Conservation (phyloP, 2,329 filamentous ascomycete species). For the Moelleriella libera region DNA sequence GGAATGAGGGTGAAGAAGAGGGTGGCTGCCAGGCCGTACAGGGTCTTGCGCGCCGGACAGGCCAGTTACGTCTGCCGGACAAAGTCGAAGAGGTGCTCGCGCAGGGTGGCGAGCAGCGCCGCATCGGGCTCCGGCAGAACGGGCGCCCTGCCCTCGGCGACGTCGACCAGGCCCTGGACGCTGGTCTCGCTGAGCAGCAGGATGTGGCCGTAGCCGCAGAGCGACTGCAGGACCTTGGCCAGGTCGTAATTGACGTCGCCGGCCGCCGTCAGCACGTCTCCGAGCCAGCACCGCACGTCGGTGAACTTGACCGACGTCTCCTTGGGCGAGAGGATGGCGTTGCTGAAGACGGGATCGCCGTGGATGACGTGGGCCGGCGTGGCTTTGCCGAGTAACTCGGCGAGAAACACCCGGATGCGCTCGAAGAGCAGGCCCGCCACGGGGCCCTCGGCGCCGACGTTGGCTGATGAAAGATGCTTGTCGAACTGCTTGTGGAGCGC, state of each 20-base stretch:
- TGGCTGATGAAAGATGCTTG: conserved; percentile 15
- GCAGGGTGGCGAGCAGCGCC: conserved; percentile 8
- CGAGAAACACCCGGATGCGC: conserved; percentile 13
- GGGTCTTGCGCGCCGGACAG: conserved; percentile 13
- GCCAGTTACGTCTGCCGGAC: conserved; percentile 11
- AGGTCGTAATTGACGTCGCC: conserved; percentile 17
- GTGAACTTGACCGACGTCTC: conserved; percentile 14
- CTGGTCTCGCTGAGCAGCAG: conserved; percentile 11
- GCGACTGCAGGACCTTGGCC: conserved; percentile 15
- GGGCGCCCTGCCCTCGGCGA: conserved; percentile 3
- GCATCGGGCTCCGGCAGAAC: conserved; percentile 12
- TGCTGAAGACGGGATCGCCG: conserved; percentile 16
- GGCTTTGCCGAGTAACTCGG: conserved; percentile 15
- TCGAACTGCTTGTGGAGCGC: too few relatives aligned
- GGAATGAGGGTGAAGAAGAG: conserved; percentile 16
- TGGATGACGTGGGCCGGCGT: conserved; percentile 12
- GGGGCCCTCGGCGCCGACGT: conserved; percentile 12
- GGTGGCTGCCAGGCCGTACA: conserved; percentile 15
- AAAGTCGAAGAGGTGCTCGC: conserved; percentile 13
- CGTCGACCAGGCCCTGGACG: conserved; percentile 4
- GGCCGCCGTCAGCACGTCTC: conserved; percentile 10
- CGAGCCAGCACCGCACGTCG: conserved; percentile 11
- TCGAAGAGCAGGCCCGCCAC: conserved; percentile 10
- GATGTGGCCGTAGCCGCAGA: conserved; percentile 16
- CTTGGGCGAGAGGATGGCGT: conserved; percentile 13